A percentile compares a stretch with the other conserved stretches of the same genome.
Evolutionary conservation across 192 early-diverging fungal species (phyloP).

Genomic region (Coemansia sp.): DNA sequence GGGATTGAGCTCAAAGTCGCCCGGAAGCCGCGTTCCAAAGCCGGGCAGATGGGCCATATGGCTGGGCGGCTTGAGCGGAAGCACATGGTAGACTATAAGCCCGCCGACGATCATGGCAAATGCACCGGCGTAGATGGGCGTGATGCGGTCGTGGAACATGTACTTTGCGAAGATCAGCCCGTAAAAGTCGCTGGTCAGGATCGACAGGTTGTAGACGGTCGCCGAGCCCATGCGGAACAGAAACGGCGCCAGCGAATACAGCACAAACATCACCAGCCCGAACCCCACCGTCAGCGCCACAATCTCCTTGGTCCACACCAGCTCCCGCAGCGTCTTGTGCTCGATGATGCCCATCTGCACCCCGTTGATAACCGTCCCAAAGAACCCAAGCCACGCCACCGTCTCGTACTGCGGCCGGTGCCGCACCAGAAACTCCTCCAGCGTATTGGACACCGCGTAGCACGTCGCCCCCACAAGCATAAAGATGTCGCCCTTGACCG

Average conservation of each 20-base stretch:
- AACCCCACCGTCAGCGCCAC: slow-evolving; percentile 61
- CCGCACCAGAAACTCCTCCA: slow-evolving; percentile 68
- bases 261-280: slow-evolving; percentile 61
- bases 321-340: slow-evolving; percentile 47
- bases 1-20: slow-evolving; percentile 22
- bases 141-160: slow-evolving; percentile 59
- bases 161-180: slow-evolving; percentile 67
- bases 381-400: slow-evolving; percentile 66
- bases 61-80: slow-evolving; percentile 52
- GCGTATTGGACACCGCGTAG: slow-evolving; percentile 68
- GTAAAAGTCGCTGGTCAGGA: slow-evolving; percentile 77
- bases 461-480: slow-evolving; percentile 65
- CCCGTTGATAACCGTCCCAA: slow-evolving; percentile 65
- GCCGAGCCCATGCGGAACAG: slow-evolving; percentile 67
- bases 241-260: slow-evolving; percentile 67
- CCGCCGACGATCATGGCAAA: slow-evolving; percentile 62
- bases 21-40: slow-evolving; percentile 29
- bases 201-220: slow-evolving; percentile 69
- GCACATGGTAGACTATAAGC: slow-evolving; percentile 61
- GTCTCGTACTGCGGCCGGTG: slow-evolving; percentile 69
- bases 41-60: slow-evolving; percentile 35
- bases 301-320: slow-evolving; percentile 49
- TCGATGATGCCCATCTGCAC: slow-evolving; percentile 69
- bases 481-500: slow-evolving; percentile 66
- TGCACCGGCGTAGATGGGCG: slow-evolving; percentile 59